Conservation (phyloP, 768 basidiomycete species). For the Hygrophorus russula region DNA sequence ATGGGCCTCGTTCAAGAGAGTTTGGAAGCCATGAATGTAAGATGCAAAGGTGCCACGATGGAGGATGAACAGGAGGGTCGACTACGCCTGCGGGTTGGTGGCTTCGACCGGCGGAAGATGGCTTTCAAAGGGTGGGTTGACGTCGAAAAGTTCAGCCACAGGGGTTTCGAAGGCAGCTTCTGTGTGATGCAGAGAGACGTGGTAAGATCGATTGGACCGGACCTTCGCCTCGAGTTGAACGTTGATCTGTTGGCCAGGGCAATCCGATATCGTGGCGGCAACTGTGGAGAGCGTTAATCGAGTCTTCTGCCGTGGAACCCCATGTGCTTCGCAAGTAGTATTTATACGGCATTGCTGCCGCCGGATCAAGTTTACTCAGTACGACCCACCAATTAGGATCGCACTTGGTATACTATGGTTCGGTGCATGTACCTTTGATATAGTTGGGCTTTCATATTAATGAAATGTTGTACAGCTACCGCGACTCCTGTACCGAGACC, state of each 20-base stretch:
- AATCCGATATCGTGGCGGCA: constrained; percentile 71
- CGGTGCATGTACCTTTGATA: no score
- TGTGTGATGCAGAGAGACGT: constrained; percentile 61
- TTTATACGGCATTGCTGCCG: no score
- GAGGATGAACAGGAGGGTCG: constrained; percentile 6
- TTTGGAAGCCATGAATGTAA: constrained; percentile 36
- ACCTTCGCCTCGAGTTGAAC: not conserved
- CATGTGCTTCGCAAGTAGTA: constrained; percentile 41
- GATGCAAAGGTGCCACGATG: constrained; percentile 30
- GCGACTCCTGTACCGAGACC: no score
- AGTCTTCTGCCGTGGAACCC: constrained; percentile 39
- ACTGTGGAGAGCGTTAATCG: constrained; percentile 58
- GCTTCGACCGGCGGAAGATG: constrained; percentile 52
- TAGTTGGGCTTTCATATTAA: no score
- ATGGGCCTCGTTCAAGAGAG: constrained; percentile 42
- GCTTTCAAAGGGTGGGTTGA: constrained; percentile 67
- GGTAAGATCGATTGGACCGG: constrained; percentile 27
- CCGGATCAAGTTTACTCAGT: no score
- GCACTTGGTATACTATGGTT: no score
- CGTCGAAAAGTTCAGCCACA: constrained; percentile 48
- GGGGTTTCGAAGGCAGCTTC: constrained; percentile 44
- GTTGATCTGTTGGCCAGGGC: constrained; percentile 31
- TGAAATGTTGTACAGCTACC: no score
- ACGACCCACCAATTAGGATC: no score
- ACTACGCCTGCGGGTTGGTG: constrained; percentile 49